Base-by-base conservation (phyloP, 306 rosid species). In the Luffa aegyptiaca region DNA sequence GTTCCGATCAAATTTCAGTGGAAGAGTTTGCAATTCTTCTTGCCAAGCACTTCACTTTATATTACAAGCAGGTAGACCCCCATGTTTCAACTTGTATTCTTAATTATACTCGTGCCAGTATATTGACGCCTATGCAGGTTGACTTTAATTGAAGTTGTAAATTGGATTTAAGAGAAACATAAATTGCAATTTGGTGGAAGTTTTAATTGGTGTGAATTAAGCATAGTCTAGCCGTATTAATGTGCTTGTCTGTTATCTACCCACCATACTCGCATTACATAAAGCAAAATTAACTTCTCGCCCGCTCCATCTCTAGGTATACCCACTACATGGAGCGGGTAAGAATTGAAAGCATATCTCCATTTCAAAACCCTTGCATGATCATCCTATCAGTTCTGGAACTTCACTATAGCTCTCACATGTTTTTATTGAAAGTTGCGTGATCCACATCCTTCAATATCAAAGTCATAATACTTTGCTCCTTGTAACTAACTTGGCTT, bases 1-100 rank as follows among this genome's bases (percentile, higher is more conserved):
- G 91, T 59, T 80, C 90, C 0, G 93, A 89, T 59, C 86, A 85
- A 71, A 82, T 90, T 76, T 90, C 98, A 20, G 92, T 78, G 41
- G 98, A 95, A 83, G 92, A 89, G 41, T 95, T 92, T 82, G 95
- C 98, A n/a, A 81, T 95, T 88, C 6, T 35, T 44, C 98, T 95
- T 82, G 97, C 97, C 12, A 90, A 86, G 82, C 97, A 95, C 86
- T 95, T 95, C 76, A 88, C 90, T 46, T 91, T 93, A 78, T 80
- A 71, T 82, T 93, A 95, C 88, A 78, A 55, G 62, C 97, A 87
- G 99, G 99, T 91, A 72, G 79, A 79, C 82, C 51, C 39, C 66
- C 66, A 0, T 33, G 5, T 36, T 70, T 53, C 17, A 73, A 48
- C 36, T 46, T 73, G 21, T 72, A 26, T 26, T 72, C 59, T 49